These are phyloP conservation scores for Metrosideros polymorpha DNA, from an alignment of 441 rosid species.

Conservation along the genomic window DNA sequence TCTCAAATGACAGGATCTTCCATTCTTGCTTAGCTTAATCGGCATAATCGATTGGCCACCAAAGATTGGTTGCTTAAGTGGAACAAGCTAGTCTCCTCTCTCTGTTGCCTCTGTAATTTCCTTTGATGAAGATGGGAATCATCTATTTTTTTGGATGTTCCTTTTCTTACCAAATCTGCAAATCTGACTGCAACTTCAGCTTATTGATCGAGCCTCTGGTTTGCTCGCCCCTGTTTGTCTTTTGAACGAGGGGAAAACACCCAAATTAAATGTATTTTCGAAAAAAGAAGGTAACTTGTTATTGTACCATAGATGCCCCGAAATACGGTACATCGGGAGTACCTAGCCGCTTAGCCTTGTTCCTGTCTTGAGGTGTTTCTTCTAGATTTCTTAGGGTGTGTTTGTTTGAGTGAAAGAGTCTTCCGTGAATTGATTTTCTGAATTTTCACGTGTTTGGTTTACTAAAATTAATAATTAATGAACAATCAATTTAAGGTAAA, in stretches of 20 bases:
- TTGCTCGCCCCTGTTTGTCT: background rate
- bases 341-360: background rate
- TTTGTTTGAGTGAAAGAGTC: too few relatives aligned
- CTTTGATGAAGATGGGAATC: background rate
- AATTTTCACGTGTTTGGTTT: rapidly evolving
- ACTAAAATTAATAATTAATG: background rate
- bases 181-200: background rate
- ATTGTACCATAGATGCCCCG: rapidly evolving
- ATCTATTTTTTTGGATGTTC: background rate
- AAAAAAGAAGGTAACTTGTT: too few relatives aligned
- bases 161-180: background rate
- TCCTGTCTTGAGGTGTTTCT: background rate
- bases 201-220: background rate
- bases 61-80: background rate
- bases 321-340: rapidly evolving
- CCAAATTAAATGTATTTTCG: too few relatives aligned
- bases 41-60: background rate
- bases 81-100: background rate
- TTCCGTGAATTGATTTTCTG: background rate
- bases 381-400: background rate
- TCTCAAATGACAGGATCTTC: background rate
- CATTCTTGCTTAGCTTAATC: background rate
- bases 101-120: background rate
- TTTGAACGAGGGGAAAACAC: background rate
- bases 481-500: background rate